Conservation (phyloP, 371 early-diverging fungal genomes). For the Zychaea mexicana region DNA sequence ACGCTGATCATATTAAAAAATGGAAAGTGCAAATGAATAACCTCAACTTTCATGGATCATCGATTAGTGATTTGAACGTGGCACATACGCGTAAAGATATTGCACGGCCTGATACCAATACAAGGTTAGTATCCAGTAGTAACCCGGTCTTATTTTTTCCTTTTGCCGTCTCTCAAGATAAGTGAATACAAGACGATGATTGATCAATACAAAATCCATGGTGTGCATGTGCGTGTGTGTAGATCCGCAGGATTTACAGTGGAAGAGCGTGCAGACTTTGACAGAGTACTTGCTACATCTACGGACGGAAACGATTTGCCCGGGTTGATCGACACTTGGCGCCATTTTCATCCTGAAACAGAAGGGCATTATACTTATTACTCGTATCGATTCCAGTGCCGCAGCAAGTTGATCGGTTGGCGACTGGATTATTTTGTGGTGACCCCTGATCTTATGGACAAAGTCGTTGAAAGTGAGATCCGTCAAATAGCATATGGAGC, state of each 20-base stretch:
- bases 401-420: constrained; percentile 85
- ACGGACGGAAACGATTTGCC: constrained; percentile 29
- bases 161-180: too few species aligned
- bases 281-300: constrained; percentile 55
- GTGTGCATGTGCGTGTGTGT: too few species aligned
- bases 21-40: too few species aligned
- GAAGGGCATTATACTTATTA: constrained; percentile 80
- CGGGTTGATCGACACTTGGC: constrained; percentile 76
- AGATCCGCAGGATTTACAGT: constrained; percentile 85
- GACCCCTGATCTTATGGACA: constrained; percentile 59
- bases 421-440: constrained; percentile 88
- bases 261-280: constrained; percentile 82
- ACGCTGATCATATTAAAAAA: too few species aligned
- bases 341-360: constrained; percentile 73
- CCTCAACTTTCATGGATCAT: neutral
- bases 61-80: constrained; percentile 80
- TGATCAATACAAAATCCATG: too few species aligned
- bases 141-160: too few species aligned
- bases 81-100: constrained; percentile 84
- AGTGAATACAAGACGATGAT: too few species aligned
- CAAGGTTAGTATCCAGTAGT: constrained; percentile 29
- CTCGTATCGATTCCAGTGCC: constrained; percentile 75
- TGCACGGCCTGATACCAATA: constrained; percentile 80
- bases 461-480: constrained; percentile 69
- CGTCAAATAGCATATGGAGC: constrained; percentile 86